A percentile compares a stretch with the other conserved stretches of the same genome.
These are phyloP conservation scores for Colletotrichum filicis DNA, from an alignment of 2,329 filamentous ascomycete species.

Conservation along the genomic window DNA sequence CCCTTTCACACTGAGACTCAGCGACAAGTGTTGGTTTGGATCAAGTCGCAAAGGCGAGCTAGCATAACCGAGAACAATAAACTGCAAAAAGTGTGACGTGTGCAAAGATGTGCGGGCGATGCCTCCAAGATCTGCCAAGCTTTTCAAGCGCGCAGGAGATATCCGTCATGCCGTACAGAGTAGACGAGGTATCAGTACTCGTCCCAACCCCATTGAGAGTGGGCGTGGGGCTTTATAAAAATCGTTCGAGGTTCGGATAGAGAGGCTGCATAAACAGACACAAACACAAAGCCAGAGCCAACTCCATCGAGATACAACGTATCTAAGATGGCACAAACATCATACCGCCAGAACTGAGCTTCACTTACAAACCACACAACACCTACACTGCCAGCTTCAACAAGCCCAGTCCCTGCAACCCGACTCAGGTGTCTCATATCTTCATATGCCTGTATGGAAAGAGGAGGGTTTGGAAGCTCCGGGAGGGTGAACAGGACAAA, in stretches of 20 bases:
- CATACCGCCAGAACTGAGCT: not conserved
- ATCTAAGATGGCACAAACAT: not conserved
- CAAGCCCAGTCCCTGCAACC: constrained; percentile 13
- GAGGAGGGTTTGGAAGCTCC: not conserved
- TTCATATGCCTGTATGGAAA: not conserved
- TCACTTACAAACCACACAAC: not conserved
- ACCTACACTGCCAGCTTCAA: not conserved
- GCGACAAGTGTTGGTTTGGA: not conserved
- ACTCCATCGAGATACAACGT: not conserved
- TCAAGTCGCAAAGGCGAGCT: not conserved
- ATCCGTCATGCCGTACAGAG: not conserved
- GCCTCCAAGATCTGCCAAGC: constrained; percentile 28
- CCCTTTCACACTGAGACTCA: constrained; percentile 16
- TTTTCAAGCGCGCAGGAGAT: constrained; percentile 18
- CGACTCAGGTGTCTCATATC: not conserved
- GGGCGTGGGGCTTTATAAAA: constrained; percentile 19
- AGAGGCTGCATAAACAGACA: not conserved
- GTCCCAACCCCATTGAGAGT: not conserved
- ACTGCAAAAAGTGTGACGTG: constrained; percentile 6
- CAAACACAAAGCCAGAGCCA: not conserved
- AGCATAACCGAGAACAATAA: constrained; percentile 12
- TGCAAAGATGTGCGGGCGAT: constrained; percentile 5
- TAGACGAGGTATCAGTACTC: not conserved
- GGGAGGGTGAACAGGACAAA: not conserved
- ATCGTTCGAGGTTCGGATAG: not conserved